A percentile compares a stretch with the other conserved stretches of the same genome.
Conservation (phyloP, 1,284 basidiomycete species). For the Moesziomyces globuligerus region DNA sequence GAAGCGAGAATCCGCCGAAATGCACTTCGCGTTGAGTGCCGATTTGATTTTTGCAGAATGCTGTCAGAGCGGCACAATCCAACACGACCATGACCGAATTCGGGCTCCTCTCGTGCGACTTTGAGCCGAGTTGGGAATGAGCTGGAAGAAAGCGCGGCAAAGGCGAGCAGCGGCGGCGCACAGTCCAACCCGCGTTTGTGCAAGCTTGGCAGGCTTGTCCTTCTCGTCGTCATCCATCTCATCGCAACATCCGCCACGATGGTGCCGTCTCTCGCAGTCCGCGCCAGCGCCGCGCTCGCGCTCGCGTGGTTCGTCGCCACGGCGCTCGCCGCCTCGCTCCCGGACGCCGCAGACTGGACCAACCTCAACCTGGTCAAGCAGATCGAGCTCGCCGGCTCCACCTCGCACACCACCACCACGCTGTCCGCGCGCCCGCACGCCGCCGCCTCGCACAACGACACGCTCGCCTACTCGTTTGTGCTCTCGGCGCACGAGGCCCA, state of each 20-base stretch:
- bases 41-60: too few relatives aligned
- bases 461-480: slow-evolving; percentile 42
- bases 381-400: slow-evolving; percentile 55
- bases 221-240: background rate
- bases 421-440: slow-evolving; percentile 50
- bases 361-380: slow-evolving; percentile 45
- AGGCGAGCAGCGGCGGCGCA: slow-evolving; percentile 24
- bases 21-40: slow-evolving; percentile 33
- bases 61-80: background rate
- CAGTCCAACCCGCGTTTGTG: slow-evolving; percentile 13
- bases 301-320: slow-evolving; percentile 5
- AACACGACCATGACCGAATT: too few relatives aligned
- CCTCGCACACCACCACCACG: slow-evolving; percentile 34
- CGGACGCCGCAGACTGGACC: slow-evolving; percentile 33
- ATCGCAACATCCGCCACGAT: background rate
- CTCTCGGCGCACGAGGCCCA: slow-evolving; percentile 32
- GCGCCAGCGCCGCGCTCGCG: background rate
- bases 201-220: background rate
- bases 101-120: slow-evolving; percentile 34
- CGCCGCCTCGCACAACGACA: slow-evolving; percentile 33
- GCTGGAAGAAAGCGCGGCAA: slow-evolving; percentile 27
- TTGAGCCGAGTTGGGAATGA: slow-evolving; percentile 3
- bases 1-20: background rate
- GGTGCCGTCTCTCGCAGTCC: background rate
- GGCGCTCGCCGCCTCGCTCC: slow-evolving; percentile 14